A percentile compares a stretch with the other conserved stretches of the same genome.
Conservation (phyloP, 75 land plant genomes). For the Azolla pinnata region DNA sequence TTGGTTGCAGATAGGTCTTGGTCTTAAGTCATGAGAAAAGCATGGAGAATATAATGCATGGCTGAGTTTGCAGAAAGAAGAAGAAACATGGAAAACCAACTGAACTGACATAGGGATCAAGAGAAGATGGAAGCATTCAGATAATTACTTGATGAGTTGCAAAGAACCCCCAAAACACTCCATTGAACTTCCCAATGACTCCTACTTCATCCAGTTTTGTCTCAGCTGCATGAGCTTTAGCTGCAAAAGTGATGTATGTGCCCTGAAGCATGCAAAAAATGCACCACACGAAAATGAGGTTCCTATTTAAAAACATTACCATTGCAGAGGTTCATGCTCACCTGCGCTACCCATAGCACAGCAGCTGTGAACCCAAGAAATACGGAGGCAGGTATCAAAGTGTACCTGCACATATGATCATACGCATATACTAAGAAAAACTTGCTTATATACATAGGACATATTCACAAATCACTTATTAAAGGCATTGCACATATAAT, state of each 20-base stretch:
- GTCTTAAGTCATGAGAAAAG: too few relatives aligned
- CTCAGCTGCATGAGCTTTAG: conserved; percentile 62
- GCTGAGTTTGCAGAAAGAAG: too few relatives aligned
- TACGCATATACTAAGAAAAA: too few relatives aligned
- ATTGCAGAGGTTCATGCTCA: too few relatives aligned
- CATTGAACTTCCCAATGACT: conserved; percentile 86
- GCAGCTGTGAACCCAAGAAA: conserved; percentile 86
- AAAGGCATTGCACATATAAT: too few relatives aligned
- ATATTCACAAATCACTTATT: too few relatives aligned
- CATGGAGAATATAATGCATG: too few relatives aligned
- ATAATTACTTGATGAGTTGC: conserved; percentile 80
- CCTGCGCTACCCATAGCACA: conserved; percentile 89
- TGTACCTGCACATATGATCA: conserved; percentile 68
- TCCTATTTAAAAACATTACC: background rate
- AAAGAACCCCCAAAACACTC: conserved; percentile 82
- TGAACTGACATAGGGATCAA: too few relatives aligned
- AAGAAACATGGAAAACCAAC: too few relatives aligned
- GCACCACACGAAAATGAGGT: background rate
- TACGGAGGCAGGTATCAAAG: conserved; percentile 78
- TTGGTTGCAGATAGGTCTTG: too few relatives aligned
- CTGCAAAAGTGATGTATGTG: conserved; percentile 78
- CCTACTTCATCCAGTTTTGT: conserved; percentile 54
- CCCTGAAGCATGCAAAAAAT: conserved; percentile 36
- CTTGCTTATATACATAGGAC: too few relatives aligned
- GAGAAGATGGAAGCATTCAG: too few relatives aligned